phyloP scores from a whole-genome alignment of 768 basidiomycete genomes.

The Pleurotus tuoliensis region DNA sequence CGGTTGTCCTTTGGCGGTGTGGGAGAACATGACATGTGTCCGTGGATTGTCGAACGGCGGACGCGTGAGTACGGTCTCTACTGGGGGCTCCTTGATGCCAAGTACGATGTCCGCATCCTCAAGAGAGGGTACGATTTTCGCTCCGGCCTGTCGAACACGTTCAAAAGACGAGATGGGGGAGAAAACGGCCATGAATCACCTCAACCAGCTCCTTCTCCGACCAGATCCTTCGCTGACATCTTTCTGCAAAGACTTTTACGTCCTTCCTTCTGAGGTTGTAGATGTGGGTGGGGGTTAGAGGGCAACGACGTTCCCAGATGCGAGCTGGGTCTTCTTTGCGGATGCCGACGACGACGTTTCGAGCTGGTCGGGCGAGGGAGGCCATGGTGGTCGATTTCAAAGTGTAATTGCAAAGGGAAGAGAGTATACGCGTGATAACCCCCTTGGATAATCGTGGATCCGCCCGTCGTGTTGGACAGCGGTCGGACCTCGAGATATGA shows the following conservation, averaged over 20 bases:
- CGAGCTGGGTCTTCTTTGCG: slow-evolving; percentile 72
- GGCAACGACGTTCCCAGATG: slow-evolving; percentile 85
- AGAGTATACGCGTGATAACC: no score
- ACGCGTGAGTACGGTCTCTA: slow-evolving; percentile 51
- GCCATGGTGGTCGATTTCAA: no score
- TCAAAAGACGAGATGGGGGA: slow-evolving; percentile 3
- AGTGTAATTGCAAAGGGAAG: no score
- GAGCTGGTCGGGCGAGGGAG: no score
- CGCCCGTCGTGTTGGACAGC: no score
- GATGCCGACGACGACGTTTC: slow-evolving; percentile 26
- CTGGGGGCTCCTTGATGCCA: slow-evolving; percentile 86
- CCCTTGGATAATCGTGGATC: no score
- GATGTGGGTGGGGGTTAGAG: slow-evolving; percentile 77
- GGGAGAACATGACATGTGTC: slow-evolving; percentile 90
- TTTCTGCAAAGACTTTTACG: slow-evolving; percentile 67
- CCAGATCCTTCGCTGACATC: slow-evolving; percentile 75
- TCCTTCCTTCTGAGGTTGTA: slow-evolving; percentile 50
- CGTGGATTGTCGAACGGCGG: slow-evolving; percentile 36
- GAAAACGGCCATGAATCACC: slow-evolving; percentile 37
- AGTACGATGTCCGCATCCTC: slow-evolving; percentile 68
- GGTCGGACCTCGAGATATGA: no score
- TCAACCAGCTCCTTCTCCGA: slow-evolving; percentile 56
- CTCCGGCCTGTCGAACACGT: slow-evolving; percentile 62
- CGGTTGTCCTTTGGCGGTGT: slow-evolving; percentile 81
- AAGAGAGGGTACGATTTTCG: slow-evolving; percentile 54